Evolutionary conservation across 768 basidiomycete genomes (phyloP).

Genomic region (Tremella mesenterica): DNA sequence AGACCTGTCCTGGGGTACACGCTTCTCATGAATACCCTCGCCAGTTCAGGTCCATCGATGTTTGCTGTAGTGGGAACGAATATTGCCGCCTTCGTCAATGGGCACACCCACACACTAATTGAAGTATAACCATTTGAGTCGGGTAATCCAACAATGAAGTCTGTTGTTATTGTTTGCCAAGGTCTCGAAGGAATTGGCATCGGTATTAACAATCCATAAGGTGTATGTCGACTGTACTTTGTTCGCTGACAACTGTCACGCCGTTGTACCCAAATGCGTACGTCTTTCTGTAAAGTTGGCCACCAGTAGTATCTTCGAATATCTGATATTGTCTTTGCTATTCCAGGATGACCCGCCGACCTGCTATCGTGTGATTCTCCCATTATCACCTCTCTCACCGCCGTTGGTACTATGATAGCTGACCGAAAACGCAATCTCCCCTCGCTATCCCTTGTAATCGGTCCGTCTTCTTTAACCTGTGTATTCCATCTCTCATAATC

Average conservation of each 20-base stretch:
- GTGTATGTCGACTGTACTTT: background rate
- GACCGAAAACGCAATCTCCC: background rate
- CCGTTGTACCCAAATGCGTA: background rate
- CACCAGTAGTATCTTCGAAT: background rate
- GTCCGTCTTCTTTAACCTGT: background rate
- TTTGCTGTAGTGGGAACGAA: too few relatives aligned
- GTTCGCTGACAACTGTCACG: background rate
- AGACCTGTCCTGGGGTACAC: conserved; percentile 27
- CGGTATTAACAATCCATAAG: background rate
- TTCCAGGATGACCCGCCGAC: background rate
- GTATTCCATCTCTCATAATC: background rate
- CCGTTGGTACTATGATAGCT: background rate
- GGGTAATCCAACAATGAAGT: background rate
- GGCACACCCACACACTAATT: background rate
- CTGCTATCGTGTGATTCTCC: background rate
- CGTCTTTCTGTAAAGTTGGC: background rate
- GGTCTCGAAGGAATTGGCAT: background rate
- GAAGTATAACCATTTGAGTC: background rate
- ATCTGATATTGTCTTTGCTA: background rate
- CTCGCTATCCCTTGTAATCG: background rate
- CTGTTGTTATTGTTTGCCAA: background rate
- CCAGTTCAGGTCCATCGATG: background rate
- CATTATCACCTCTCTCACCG: background rate
- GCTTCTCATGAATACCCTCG: background rate
- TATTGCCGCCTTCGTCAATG: background rate